These are phyloP conservation scores for Suillus subaureus DNA, from an alignment of 768 basidiomycete genomes.

Conservation along the genomic window DNA sequence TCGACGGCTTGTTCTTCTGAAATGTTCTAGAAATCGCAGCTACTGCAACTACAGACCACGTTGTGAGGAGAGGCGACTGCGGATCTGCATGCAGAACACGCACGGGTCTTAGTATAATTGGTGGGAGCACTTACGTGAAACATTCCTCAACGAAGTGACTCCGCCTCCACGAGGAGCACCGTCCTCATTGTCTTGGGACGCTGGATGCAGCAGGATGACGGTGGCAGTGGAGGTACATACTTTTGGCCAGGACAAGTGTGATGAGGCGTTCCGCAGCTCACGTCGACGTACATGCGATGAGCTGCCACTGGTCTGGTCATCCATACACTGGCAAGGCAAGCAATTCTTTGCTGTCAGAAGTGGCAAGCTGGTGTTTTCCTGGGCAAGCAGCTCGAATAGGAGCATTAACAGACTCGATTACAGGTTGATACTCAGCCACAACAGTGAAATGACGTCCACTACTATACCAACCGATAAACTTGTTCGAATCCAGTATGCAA, in stretches of 20 bases:
- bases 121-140: neutral
- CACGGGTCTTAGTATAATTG: neutral
- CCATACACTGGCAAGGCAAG: neutral
- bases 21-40: neutral
- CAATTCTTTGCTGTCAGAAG: no score
- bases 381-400: constrained; percentile 69
- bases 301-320: neutral
- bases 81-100: neutral
- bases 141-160: neutral
- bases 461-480: neutral
- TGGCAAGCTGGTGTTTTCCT: constrained; percentile 28
- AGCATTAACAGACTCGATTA: constrained; percentile 56
- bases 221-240: constrained; percentile 62
- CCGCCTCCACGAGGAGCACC: constrained; percentile 8
- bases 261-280: constrained; percentile 47
- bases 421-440: constrained; percentile 11
- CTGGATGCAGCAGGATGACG: constrained; percentile 40
- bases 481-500: no score
- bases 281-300: constrained; percentile 22
- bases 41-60: neutral
- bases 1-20: neutral
- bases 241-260: constrained; percentile 41
- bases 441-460: neutral
- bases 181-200: constrained; percentile 17
- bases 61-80: neutral